These are phyloP conservation scores for Allantophomopsis cytisporea DNA, from an alignment of 2,329 filamentous ascomycete species.

Conservation along the genomic window DNA sequence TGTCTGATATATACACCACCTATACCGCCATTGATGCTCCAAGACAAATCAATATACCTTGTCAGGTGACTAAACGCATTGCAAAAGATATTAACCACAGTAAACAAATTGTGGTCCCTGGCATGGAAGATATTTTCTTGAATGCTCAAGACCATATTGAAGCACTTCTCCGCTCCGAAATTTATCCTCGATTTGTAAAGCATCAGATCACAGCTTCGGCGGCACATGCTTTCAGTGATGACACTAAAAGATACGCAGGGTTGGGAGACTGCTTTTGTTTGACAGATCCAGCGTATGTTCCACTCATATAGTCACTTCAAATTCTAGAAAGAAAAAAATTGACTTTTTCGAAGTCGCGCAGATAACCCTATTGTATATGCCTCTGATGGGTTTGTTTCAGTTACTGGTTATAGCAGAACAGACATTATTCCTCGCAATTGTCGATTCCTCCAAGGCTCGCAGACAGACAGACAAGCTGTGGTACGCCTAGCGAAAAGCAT, in stretches of 20 bases:
- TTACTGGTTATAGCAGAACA: constrained; percentile 32
- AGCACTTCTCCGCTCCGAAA: constrained; percentile 25
- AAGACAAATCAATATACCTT: constrained; percentile 17
- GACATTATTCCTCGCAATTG: constrained; percentile 36
- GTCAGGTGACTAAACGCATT: constrained; percentile 24
- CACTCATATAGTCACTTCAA: not conserved
- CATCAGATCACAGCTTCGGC: constrained; percentile 33
- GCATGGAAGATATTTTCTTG: constrained; percentile 28
- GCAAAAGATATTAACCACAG: constrained; percentile 32
- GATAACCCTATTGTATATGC: constrained; percentile 35
- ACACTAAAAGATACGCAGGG: constrained; percentile 31
- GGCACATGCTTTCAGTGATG: constrained; percentile 26
- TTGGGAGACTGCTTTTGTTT: constrained; percentile 45
- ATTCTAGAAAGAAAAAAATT: not conserved
- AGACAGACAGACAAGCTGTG: constrained; percentile 28
- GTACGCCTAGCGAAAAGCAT: constrained; percentile 27
- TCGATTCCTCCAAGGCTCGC: constrained; percentile 32
- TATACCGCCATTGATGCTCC: constrained; percentile 27
- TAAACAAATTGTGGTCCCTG: constrained; percentile 28
- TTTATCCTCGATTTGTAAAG: constrained; percentile 38
- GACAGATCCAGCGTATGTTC: constrained; percentile 28
- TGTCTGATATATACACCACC: constrained; percentile 29
- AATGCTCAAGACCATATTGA: constrained; percentile 30
- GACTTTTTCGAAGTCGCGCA: constrained; percentile 4
- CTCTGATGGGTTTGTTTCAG: constrained; percentile 35